These are phyloP conservation scores for Capsicum baccatum DNA, from an alignment of 257 asterid species.

Conservation along the genomic window DNA sequence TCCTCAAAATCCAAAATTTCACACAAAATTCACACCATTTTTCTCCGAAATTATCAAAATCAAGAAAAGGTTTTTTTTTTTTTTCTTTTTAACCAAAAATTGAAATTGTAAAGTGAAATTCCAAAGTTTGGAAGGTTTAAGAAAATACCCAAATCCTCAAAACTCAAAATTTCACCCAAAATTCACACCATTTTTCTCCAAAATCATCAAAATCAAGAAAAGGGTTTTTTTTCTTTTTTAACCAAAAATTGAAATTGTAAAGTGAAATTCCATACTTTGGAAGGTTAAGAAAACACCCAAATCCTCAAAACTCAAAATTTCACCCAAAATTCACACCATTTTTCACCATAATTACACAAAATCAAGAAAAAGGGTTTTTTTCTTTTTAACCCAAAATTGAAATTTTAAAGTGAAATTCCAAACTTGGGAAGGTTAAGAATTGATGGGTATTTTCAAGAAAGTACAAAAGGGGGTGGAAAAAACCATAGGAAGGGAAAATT, in stretches of 20 bases:
- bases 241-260: background rate
- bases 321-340: constrained; percentile 26
- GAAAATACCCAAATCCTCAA: constrained; percentile 28
- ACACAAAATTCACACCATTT: constrained; percentile 21
- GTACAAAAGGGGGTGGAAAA: background rate
- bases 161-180: background rate
- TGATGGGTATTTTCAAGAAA: background rate
- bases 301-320: constrained; percentile 11
- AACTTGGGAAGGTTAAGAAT: background rate
- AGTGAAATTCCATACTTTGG: background rate
- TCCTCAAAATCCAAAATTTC: constrained; percentile 14
- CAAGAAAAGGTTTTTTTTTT: background rate
- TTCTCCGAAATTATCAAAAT: background rate
- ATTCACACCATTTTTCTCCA: constrained; percentile 19
- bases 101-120: background rate
- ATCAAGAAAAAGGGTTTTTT: too few relatives aligned
- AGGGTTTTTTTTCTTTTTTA: background rate
- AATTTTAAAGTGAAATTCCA: background rate
- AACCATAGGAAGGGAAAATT: background rate
- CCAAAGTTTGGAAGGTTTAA: background rate
- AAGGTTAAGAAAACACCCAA: constrained; percentile 12
- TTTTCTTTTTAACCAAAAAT: background rate
- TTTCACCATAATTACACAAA: background rate
- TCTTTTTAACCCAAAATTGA: background rate
- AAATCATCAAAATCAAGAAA: too few relatives aligned